Base-by-base conservation (phyloP, 768 basidiomycete species). In the Serendipita sp. region DNA sequence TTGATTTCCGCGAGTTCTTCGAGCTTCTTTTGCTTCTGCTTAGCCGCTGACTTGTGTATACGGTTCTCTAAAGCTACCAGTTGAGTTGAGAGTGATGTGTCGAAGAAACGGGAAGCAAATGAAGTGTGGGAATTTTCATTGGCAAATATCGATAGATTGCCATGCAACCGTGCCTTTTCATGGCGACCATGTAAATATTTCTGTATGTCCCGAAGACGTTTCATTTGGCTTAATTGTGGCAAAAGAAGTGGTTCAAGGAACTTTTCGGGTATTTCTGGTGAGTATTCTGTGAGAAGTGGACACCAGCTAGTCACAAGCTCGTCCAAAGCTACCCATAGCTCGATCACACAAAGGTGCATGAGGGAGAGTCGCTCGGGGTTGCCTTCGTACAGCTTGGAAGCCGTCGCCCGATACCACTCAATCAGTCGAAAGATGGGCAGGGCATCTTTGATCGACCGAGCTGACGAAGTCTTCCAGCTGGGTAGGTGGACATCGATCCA, bases 271-370 rank as follows among this genome's bases (percentile, higher is more conserved):
- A 83, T 69, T 66, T 79, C 80, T 0, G 81, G 80, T 8, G 79
- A 77, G 64, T 80, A 82, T 3, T 76, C 70, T 0, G 46, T 46
- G 3, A 83, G 70, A 11, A 81, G 71, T 1, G 81, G 77, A 38
- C 71, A 69, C 28, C 73, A 70, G n/a, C 44, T 46, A 18, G 76
- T 69, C 1, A 70, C 73, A 15, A 77, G 37, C 30, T 67, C 72
- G 66, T 82, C 81, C 3, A 82, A 70, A 0, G 75, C 77, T 0
- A 78, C 71, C 81, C 81, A 82, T 16, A 82, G 72, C 37, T 80
- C 76, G 18, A 81, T 68, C 38, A 76, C 65, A 3, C 77, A 77
- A 51, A 83, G 69, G 41, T 82, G 67, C 75, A 82, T 78, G 1
- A 76, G 64, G 13, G 74, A 75, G 5, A 68, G 48, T n/a, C 67